phyloP scores from a whole-genome alignment of 148 eudicot species.

The Heliamphora exappendiculata region DNA sequence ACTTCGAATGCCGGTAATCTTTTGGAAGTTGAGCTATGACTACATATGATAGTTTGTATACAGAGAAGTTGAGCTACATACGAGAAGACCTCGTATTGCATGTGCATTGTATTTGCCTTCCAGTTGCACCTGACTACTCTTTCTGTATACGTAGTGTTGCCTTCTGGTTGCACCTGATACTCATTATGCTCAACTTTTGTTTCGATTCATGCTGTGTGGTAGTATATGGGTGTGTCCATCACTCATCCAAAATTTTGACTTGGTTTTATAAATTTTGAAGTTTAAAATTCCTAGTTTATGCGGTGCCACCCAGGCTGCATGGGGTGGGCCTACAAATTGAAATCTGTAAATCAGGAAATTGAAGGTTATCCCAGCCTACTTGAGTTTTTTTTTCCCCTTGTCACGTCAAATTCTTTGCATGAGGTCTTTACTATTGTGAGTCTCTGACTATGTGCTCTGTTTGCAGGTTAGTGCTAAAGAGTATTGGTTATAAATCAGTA shows the following conservation, averaged over 20 bases:
- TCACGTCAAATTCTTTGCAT: background rate
- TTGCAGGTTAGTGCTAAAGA: constrained; percentile 76
- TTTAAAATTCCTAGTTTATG: background rate
- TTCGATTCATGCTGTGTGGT: background rate
- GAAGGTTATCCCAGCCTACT: background rate
- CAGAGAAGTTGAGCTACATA: background rate
- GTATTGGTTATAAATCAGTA: constrained; percentile 90
- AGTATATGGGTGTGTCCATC: background rate
- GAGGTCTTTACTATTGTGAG: constrained; percentile 1
- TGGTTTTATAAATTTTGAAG: background rate
- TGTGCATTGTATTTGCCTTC: background rate
- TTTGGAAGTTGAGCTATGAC: background rate
- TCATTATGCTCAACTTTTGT: background rate
- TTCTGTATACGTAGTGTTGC: background rate
- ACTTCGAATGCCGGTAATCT: constrained; percentile 68
- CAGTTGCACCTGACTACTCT: background rate
- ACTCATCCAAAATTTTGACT: background rate
- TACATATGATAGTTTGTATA: background rate
- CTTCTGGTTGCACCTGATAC: background rate
- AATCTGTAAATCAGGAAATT: background rate
- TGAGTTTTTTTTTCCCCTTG: background rate
- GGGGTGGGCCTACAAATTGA: background rate
- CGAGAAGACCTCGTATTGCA: background rate
- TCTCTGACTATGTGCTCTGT: constrained; percentile 4
- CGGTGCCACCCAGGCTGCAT: background rate